These are phyloP conservation scores for Aspergillus floridensis DNA, from an alignment of 2,329 filamentous ascomycete genomes.

Conservation along the genomic window DNA sequence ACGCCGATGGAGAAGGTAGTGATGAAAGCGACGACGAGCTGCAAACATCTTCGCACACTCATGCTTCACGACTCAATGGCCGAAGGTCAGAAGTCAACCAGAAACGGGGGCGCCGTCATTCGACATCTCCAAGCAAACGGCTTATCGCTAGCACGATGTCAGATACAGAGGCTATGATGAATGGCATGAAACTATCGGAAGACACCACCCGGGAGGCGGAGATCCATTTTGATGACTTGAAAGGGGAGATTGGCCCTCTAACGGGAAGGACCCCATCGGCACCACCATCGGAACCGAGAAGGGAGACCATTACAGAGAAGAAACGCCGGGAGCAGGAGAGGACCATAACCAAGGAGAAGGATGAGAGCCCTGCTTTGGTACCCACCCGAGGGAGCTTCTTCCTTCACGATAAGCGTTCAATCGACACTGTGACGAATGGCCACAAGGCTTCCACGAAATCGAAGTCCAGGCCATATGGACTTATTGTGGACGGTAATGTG, in stretches of 20 bases:
- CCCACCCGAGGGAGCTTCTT: slow-evolving; percentile 94
- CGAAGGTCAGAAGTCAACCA: slow-evolving; percentile 28
- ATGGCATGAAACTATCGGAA: slow-evolving; percentile 53
- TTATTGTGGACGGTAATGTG: slow-evolving; percentile 44
- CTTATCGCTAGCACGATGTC: slow-evolving; percentile 41
- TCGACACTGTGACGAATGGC: slow-evolving; percentile 72
- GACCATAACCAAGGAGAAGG: slow-evolving; percentile 74
- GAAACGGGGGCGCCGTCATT: slow-evolving; percentile 35
- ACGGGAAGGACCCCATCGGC: slow-evolving; percentile 41
- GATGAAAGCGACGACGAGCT: slow-evolving; percentile 55
- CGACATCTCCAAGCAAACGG: slow-evolving; percentile 32
- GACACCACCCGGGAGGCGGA: slow-evolving; percentile 37
- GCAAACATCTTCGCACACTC: slow-evolving; percentile 23
- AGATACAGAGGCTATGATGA: slow-evolving; percentile 62
- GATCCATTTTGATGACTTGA: slow-evolving; percentile 52
- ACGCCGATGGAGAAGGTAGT: slow-evolving; percentile 59
- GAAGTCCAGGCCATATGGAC: slow-evolving; percentile 57
- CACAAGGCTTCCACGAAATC: slow-evolving; percentile 58
- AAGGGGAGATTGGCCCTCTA: slow-evolving; percentile 26
- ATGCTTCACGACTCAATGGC: slow-evolving; percentile 26
- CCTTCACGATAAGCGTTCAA: slow-evolving; percentile 88
- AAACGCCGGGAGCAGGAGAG: slow-evolving; percentile 85
- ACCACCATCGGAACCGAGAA: slow-evolving; percentile 36
- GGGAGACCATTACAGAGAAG: slow-evolving; percentile 64
- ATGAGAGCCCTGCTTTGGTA: slow-evolving; percentile 88